Evolutionary conservation across 129 eudicot species (phyloP).

Genomic region (Heracleum sosnowskyi): DNA sequence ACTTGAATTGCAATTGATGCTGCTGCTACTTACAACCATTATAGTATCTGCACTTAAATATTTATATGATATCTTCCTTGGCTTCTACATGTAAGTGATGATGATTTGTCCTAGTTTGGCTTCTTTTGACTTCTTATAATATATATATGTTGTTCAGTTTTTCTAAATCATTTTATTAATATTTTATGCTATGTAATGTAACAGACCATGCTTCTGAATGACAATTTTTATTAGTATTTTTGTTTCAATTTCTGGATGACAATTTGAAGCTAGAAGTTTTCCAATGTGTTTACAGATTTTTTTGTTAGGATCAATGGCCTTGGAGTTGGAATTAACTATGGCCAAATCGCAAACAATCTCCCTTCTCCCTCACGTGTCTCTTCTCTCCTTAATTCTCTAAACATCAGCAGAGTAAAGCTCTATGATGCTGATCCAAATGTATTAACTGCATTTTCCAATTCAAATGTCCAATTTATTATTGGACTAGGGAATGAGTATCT

Average conservation of each 20-base stretch:
- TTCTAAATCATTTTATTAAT: background rate
- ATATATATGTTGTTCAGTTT: background rate
- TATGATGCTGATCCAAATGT: constrained; percentile 52
- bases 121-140: background rate
- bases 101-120: background rate
- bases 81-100: background rate
- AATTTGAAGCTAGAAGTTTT: background rate
- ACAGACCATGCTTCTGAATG: background rate
- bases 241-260: background rate
- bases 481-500: constrained; percentile 50
- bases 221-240: background rate
- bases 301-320: constrained; percentile 31
- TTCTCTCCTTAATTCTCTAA: constrained; percentile 32
- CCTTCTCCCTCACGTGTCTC: constrained; percentile 66
- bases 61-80: background rate
- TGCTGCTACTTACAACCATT: background rate
- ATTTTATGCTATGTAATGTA: background rate
- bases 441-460: constrained; percentile 31
- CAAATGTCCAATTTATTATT: constrained; percentile 35
- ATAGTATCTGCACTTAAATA: background rate
- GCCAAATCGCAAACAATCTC: constrained; percentile 75
- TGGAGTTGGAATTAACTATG: constrained; percentile 86
- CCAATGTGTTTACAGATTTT: constrained; percentile 28
- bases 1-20: background rate
- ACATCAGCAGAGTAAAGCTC: constrained; percentile 31